Evolutionary conservation across 2,329 filamentous ascomycete genomes (phyloP).

Genomic region (Nigrospora osmanthi): DNA sequence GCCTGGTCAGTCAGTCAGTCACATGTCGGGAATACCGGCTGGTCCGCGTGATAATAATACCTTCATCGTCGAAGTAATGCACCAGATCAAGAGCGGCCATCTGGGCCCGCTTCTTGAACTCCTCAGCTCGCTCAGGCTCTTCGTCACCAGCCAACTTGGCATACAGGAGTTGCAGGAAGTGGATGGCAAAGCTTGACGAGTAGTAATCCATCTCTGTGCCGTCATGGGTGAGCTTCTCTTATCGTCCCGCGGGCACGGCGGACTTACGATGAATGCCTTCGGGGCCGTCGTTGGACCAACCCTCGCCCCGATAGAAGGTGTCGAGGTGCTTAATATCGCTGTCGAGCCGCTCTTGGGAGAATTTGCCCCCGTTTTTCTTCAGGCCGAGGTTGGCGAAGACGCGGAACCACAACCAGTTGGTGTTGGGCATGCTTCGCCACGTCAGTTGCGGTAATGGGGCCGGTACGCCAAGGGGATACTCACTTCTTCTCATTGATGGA

Average conservation of each 20-base stretch:
- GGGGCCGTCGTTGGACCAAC: conserved; percentile 78
- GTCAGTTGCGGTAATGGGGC: conserved; percentile 10
- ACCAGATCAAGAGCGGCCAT: conserved; percentile 62
- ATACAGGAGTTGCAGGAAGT: conserved; percentile 72
- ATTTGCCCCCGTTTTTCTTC: conserved; percentile 65
- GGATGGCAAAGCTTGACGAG: conserved; percentile 74
- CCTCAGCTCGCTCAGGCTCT: conserved; percentile 57
- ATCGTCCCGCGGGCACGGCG: neutral
- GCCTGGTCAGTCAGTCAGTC: conserved; percentile 22
- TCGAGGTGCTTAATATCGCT: conserved; percentile 71
- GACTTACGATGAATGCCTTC: conserved; percentile 60
- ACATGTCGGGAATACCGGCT: neutral
- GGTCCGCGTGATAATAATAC: conserved; percentile 2
- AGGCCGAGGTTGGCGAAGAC: conserved; percentile 77
- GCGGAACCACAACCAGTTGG: conserved; percentile 72
- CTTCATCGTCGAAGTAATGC: conserved; percentile 69
- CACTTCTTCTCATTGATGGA: conserved; percentile 70
- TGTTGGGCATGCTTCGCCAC: conserved; percentile 55
- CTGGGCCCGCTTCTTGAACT: conserved; percentile 63
- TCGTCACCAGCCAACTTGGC: conserved; percentile 61
- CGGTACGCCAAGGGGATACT: conserved; percentile 5
- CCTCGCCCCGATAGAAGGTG: conserved; percentile 73
- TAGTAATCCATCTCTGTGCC: conserved; percentile 71
- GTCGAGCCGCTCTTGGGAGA: conserved; percentile 61
- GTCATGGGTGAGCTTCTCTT: neutral